phyloP scores from a whole-genome alignment of 768 basidiomycete genomes.

The Naganishia kalamii region DNA sequence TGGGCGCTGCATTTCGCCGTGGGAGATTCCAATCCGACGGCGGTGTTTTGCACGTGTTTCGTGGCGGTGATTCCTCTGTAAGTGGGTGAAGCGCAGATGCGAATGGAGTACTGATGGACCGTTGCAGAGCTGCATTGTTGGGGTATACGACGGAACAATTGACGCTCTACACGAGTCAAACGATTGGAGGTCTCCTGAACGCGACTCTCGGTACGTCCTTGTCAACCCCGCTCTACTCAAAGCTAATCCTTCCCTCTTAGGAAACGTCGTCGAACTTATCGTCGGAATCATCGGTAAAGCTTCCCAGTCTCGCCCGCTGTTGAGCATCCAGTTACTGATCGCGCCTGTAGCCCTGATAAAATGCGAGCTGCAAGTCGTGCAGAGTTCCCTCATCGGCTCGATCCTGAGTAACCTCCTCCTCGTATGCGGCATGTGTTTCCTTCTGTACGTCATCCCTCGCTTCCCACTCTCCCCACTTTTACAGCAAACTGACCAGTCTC shows the following conservation, averaged over 20 bases:
- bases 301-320: slow-evolving; percentile 28
- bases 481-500: background rate
- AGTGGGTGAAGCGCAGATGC: background rate
- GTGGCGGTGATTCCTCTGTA: slow-evolving; percentile 53
- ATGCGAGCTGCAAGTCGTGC: slow-evolving; percentile 53
- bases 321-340: too few species aligned
- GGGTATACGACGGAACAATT: slow-evolving; percentile 57
- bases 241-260: slow-evolving; percentile 43
- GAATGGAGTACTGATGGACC: background rate
- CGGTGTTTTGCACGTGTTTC: slow-evolving; percentile 53
- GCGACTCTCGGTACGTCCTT: slow-evolving; percentile 47
- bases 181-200: slow-evolving; percentile 55
- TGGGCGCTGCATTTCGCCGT: slow-evolving; percentile 51
- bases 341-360: slow-evolving; percentile 39
- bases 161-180: slow-evolving; percentile 47
- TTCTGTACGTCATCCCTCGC: slow-evolving; percentile 20
- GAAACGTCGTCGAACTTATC: slow-evolving; percentile 56
- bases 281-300: slow-evolving; percentile 35
- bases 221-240: too few species aligned
- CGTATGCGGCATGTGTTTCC: slow-evolving; percentile 46
- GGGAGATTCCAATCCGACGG: slow-evolving; percentile 45
- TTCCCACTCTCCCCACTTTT: too few species aligned
- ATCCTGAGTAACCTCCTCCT: slow-evolving; percentile 51
- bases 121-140: slow-evolving; percentile 46
- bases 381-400: slow-evolving; percentile 54